Evolutionary conservation across 2,329 filamentous ascomycete genomes (phyloP), one percentile per base, ranked within the genome.

Genomic region (Fusarium sp.): DNA sequence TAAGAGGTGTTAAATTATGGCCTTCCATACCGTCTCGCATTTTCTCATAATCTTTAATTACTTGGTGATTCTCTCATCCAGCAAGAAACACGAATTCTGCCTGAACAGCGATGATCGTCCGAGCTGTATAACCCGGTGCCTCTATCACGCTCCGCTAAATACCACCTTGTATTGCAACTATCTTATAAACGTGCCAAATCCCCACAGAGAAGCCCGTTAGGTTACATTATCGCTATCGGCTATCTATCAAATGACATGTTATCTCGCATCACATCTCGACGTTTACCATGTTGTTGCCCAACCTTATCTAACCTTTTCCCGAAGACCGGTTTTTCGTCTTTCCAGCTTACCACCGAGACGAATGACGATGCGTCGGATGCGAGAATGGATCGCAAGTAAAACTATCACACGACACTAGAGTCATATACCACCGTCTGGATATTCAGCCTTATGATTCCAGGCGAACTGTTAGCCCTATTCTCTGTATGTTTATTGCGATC

Each of bases 61-160:
- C 12, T 12, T 28, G 26, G 26, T 4, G 6, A 11, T 28, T 28
- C 10, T 10, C 10, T 28, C 26, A 15, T 5, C 14, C 8, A 17
- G 26, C 1, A 12, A 44, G 3, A 39, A 20, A n/a, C 10, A 8
- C 2, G 7, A 6, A 21, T 19, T 10, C n/a, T 21, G 7, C 20
- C 15, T 21, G 21, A 28, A 28, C 34, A 19, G 47, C 48, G n/a
- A n/a, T 39, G 10, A n/a, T 1, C 15, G 6, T 6, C 28, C 10
- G 15, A 39, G 11, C 6, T 39, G 14, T 28, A 4, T 1, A 34
- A 50, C 34, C 58, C 20, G 57, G 58, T 62, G 57, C 30, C n/a
- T 7, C 6, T 17, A 26, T 62, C 56, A 62, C 56, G 56, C 48
- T 23, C 56, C 44, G 40, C 20, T 20, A 34, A 56, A 62, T 62